Evolutionary conservation across 768 basidiomycete genomes (phyloP).

Genomic region (Leccinum barrowsii): DNA sequence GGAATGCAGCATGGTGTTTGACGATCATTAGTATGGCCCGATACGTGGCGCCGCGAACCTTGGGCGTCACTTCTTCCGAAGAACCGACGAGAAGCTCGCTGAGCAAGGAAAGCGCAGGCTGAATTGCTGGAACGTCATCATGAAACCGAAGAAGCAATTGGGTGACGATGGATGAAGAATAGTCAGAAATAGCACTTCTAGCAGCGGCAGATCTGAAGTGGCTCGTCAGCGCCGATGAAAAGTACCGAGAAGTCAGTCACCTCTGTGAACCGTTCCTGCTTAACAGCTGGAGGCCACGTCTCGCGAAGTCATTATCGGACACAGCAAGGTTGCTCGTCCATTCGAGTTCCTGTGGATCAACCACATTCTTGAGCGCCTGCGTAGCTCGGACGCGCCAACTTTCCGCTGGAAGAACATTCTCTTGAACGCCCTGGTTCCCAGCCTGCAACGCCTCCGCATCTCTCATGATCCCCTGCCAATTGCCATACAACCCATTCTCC

Average conservation of each 20-base stretch:
- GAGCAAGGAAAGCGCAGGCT: constrained; percentile 34
- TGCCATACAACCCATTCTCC: constrained; percentile 14
- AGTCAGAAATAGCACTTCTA: constrained; percentile 24
- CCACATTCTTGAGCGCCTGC: constrained; percentile 37
- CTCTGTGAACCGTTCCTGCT: constrained; percentile 37
- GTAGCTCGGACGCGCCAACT: constrained; percentile 25
- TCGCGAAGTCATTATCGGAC: constrained; percentile 39
- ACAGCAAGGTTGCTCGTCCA: constrained; percentile 55
- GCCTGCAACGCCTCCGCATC: constrained; percentile 11
- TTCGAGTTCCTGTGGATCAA: constrained; percentile 41
- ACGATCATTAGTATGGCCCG: constrained; percentile 39
- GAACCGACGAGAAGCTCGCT: constrained; percentile 42
- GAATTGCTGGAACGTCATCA: constrained; percentile 22
- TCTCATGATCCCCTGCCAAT: constrained; percentile 12
- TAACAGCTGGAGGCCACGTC: constrained; percentile 46
- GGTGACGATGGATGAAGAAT: constrained; percentile 11
- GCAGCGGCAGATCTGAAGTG: constrained; percentile 13
- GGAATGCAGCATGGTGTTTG: constrained; percentile 36
- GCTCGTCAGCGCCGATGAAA: constrained; percentile 7
- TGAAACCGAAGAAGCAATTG: constrained; percentile 9
- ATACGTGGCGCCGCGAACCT: constrained; percentile 45
- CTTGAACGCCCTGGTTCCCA: neutral
- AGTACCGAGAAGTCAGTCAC: constrained; percentile 24
- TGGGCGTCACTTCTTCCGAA: constrained; percentile 41
- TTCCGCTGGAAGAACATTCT: neutral